These are phyloP conservation scores for Malus orientalis DNA, from an alignment of 306 rosid genomes.

Conservation along the genomic window DNA sequence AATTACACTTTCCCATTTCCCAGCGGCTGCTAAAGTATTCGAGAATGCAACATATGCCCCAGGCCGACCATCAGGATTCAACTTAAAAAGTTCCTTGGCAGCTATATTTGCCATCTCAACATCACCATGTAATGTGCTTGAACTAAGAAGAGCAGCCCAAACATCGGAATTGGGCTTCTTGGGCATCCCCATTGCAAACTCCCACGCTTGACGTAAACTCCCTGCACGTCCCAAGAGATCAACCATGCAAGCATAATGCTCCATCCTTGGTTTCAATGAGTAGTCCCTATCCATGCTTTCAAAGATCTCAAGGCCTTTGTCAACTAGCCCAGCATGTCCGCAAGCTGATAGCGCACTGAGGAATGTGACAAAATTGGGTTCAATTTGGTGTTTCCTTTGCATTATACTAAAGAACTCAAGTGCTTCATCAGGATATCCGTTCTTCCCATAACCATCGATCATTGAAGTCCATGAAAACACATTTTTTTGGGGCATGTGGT, in stretches of 20 bases:
- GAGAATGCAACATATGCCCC: constrained; percentile 86
- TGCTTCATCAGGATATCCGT: constrained; percentile 63
- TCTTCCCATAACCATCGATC: constrained; percentile 94
- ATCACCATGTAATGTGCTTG: constrained; percentile 68
- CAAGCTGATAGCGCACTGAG: constrained; percentile 83
- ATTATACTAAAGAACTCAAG: constrained; percentile 55
- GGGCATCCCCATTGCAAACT: constrained; percentile 58
- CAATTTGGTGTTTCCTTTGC: constrained; percentile 30
- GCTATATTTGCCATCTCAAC: constrained; percentile 65
- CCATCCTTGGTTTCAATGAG: constrained; percentile 63
- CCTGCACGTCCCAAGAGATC: constrained; percentile 92
- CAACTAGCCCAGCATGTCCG: constrained; percentile 74
- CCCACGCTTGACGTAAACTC: constrained; percentile 59
- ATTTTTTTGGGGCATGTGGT: constrained; percentile 59
- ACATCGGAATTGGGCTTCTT: constrained; percentile 74
- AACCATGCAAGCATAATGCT: constrained; percentile 88
- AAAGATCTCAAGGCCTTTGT: constrained; percentile 64
- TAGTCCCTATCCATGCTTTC: constrained; percentile 56
- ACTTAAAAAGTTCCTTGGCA: constrained; percentile 65
- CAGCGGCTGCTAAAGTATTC: constrained; percentile 81
- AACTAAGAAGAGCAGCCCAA: constrained; percentile 86
- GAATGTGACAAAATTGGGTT: constrained; percentile 71
- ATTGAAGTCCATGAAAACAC: constrained; percentile 92
- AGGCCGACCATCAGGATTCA: constrained; percentile 51
- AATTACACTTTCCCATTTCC: constrained; percentile 79